Conservation (phyloP, 2,329 filamentous ascomycete species). For the Ciborinia camelliae region DNA sequence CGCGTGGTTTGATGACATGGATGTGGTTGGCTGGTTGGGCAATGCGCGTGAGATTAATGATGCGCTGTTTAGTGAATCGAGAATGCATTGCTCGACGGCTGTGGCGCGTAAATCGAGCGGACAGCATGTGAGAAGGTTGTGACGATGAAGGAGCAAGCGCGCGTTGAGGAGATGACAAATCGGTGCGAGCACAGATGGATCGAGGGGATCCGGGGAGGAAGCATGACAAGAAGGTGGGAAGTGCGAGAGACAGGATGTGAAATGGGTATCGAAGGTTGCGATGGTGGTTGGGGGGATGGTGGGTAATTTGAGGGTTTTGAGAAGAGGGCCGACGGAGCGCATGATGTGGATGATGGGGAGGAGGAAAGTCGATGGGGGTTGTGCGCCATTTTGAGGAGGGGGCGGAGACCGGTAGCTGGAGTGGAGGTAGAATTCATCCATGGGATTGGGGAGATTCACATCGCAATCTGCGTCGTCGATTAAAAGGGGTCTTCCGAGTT, state of each 20-base stretch:
- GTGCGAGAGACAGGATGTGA: constrained; percentile 67
- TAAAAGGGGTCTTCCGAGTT: constrained; percentile 73
- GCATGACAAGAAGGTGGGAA: constrained; percentile 75
- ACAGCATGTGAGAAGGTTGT: constrained; percentile 76
- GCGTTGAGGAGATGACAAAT: constrained; percentile 77
- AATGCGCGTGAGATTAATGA: constrained; percentile 67
- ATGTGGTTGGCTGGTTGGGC: constrained; percentile 36
- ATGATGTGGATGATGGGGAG: constrained; percentile 79
- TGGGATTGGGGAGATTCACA: constrained; percentile 70
- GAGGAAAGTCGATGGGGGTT: constrained; percentile 65
- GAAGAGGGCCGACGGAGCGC: constrained; percentile 70
- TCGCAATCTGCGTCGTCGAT: constrained; percentile 91
- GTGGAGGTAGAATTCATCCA: constrained; percentile 76
- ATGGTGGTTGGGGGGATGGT: constrained; percentile 65
- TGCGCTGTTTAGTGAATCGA: constrained; percentile 74
- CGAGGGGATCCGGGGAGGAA: constrained; percentile 61
- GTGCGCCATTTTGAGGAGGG: constrained; percentile 48
- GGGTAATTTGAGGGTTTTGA: constrained; percentile 65
- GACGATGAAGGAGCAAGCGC: constrained; percentile 81
- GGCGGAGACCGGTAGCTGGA: constrained; percentile 45
- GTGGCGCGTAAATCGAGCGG: constrained; percentile 60
- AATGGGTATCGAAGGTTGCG: constrained; percentile 77
- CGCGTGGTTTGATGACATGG: constrained; percentile 25
- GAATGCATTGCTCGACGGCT: constrained; percentile 74
- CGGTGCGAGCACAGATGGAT: constrained; percentile 71